Percentiles rank a stretch among this genome's conserved stretches.
phyloP scores from a whole-genome alignment of 352 stramenopile genomes.

The Peronospora farinosa region DNA sequence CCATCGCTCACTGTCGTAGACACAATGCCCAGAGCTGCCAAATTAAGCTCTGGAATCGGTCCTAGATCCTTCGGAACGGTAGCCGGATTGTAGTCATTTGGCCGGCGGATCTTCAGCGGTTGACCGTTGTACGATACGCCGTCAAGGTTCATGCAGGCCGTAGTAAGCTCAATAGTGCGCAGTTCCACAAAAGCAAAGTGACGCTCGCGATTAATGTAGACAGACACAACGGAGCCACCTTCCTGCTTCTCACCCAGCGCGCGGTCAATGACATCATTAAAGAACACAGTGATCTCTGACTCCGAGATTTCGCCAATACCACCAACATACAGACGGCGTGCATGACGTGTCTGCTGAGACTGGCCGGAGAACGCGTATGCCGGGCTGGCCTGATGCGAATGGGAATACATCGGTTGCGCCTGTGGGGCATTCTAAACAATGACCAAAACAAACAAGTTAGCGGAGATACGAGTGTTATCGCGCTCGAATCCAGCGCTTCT shows the following conservation, averaged over 20 bases:
- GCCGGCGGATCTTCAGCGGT: conserved; percentile 93
- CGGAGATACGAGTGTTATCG: conserved; percentile 13
- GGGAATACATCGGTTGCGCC: conserved; percentile 14
- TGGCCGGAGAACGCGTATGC: conserved; percentile 28
- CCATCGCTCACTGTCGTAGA: conserved; percentile 92
- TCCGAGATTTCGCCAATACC: conserved; percentile 83
- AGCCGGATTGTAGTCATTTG: conserved; percentile 96
- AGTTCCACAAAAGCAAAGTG: conserved; percentile 98
- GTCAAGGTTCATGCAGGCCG: conserved; percentile 93
- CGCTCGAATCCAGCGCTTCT: conserved; percentile 19
- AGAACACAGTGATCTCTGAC: conserved; percentile 85
- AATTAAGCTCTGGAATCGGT: conserved; percentile 84
- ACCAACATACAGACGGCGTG: conserved; percentile 94
- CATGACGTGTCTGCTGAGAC: conserved; percentile 92
- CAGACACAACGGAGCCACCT: conserved; percentile 70
- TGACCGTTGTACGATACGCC: conserved; percentile 91
- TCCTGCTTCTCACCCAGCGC: conserved; percentile 70
- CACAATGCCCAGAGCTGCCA: conserved; percentile 91
- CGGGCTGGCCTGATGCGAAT: conserved; percentile 17
- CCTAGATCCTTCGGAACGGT: conserved; percentile 82
- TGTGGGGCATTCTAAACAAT: conserved; percentile 19
- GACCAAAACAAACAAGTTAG: conserved; percentile 30
- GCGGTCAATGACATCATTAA: conserved; percentile 89
- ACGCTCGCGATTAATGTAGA: conserved; percentile 95
- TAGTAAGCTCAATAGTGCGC: conserved; percentile 93